Conservation (phyloP, 148 eudicot genomes). For the Nepenthes gracilis region DNA sequence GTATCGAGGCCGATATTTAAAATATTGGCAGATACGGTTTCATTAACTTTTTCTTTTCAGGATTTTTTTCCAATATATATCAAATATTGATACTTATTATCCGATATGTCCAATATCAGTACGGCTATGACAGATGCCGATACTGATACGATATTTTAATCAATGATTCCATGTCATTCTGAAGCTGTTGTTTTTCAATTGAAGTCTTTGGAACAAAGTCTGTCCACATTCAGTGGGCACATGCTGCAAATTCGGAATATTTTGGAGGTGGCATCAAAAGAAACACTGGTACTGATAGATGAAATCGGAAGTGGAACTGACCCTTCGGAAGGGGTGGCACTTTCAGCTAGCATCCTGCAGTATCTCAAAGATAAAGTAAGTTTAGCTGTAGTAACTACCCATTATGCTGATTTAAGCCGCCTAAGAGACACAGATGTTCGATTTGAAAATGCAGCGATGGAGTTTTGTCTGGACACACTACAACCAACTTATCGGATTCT, state of each 20-base stretch:
- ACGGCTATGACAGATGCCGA: no score
- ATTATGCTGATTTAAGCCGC: conserved; percentile 77
- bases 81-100: no score
- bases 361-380: conserved; percentile 60
- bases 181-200: conserved; percentile 13
- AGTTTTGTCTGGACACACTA: conserved; percentile 69
- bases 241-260: conserved; percentile 61
- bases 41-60: no score
- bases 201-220: conserved; percentile 90
- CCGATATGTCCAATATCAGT: no score
- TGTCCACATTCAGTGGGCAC: conserved; percentile 96
- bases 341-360: conserved; percentile 88
- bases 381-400: conserved; percentile 89
- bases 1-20: no score
- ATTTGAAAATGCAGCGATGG: conserved; percentile 97
- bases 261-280: conserved; percentile 60
- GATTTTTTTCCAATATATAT: no score
- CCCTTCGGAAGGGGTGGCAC: conserved; percentile 93
- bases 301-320: conserved; percentile 98
- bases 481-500: conserved; percentile 80
- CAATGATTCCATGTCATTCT: conserved; percentile 4
- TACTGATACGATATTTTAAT: no score
- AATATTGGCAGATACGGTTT: no score
- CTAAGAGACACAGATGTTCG: conserved; percentile 48
- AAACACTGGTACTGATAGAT: conserved; percentile 81